Evolutionary conservation across 805 yeast species (phyloP).

Genomic region (Nakazawaea populi): DNA sequence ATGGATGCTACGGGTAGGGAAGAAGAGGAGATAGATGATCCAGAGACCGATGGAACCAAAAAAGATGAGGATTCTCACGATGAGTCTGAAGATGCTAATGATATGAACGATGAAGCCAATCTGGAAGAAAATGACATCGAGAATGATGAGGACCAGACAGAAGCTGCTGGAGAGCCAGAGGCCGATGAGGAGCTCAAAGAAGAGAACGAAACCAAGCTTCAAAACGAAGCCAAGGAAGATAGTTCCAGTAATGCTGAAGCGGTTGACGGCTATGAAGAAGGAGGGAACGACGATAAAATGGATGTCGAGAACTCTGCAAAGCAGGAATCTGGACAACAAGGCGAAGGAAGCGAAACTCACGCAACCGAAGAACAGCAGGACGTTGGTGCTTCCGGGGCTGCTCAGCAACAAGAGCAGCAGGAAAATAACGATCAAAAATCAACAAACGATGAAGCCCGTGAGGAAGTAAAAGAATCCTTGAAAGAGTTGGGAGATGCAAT

Average conservation of each 20-base stretch:
- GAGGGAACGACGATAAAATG: slow-evolving; percentile 24
- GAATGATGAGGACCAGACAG: slow-evolving; percentile 25
- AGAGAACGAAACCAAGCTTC: no score
- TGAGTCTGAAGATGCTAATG: slow-evolving; percentile 20
- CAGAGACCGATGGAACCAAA: slow-evolving; percentile 14
- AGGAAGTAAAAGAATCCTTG: slow-evolving; percentile 68
- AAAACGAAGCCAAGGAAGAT: no score
- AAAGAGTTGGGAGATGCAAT: slow-evolving; percentile 88
- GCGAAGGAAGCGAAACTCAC: slow-evolving; percentile 31
- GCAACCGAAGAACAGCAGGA: slow-evolving; percentile 44
- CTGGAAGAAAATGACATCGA: slow-evolving; percentile 24
- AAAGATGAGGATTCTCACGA: slow-evolving; percentile 14
- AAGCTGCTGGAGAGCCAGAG: slow-evolving; percentile 18
- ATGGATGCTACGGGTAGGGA: slow-evolving; percentile 24
- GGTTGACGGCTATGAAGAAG: slow-evolving; percentile 25
- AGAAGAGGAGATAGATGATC: slow-evolving; percentile 22
- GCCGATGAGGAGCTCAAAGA: slow-evolving; percentile 13
- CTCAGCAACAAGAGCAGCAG: slow-evolving; percentile 21
- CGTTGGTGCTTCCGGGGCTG: slow-evolving; percentile 62
- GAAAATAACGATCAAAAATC: slow-evolving; percentile 29
- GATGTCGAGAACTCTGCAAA: slow-evolving; percentile 28
- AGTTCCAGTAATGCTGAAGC: slow-evolving; percentile 17
- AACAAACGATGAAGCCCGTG: slow-evolving; percentile 48
- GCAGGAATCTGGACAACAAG: slow-evolving; percentile 26
- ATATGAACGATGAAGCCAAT: slow-evolving; percentile 19